Conservation (phyloP, 2,329 filamentous ascomycete species). For the Fusarium sp. region DNA sequence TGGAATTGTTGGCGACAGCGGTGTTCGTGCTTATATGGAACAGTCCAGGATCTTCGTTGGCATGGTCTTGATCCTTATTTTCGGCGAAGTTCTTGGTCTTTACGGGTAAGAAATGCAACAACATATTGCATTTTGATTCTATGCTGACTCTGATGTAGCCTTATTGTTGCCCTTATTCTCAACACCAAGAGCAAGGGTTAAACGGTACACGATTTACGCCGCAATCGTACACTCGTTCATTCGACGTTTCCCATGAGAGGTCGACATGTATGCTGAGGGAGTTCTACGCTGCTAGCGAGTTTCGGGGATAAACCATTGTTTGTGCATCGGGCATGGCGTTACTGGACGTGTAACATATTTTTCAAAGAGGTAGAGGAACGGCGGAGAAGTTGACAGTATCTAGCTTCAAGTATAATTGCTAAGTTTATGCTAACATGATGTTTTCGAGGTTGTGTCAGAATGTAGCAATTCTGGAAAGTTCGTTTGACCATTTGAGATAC, state of each 20-base stretch:
- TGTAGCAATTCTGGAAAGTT: slow-evolving; percentile 11
- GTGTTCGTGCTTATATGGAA: slow-evolving; percentile 94
- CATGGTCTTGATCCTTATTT: slow-evolving; percentile 99
- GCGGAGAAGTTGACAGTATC: slow-evolving; percentile 41
- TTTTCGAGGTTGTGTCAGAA: background rate
- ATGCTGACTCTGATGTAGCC: slow-evolving; percentile 59
- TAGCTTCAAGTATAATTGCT: slow-evolving; percentile 33
- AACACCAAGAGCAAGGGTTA: slow-evolving; percentile 84
- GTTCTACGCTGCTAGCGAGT: slow-evolving; percentile 26
- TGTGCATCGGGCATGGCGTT: slow-evolving; percentile 56
- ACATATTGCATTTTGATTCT: background rate
- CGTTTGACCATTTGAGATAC: slow-evolving; percentile 21
- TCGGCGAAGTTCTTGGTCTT: slow-evolving; percentile 94
- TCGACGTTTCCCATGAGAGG: background rate
- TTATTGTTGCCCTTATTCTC: slow-evolving; percentile 93
- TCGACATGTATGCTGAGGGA: slow-evolving; percentile 31
- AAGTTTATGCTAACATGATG: slow-evolving; percentile 19
- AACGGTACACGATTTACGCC: slow-evolving; percentile 20
- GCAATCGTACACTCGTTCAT: slow-evolving; percentile 11
- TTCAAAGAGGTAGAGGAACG: slow-evolving; percentile 49
- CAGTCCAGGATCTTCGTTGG: slow-evolving; percentile 97
- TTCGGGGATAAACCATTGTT: slow-evolving; percentile 49
- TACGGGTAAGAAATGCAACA: slow-evolving; percentile 78
- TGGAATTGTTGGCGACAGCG: slow-evolving; percentile 92
- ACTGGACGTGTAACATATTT: slow-evolving; percentile 50